These are phyloP conservation scores for Periconia macrospinosa DNA, from an alignment of 2,329 filamentous ascomycete genomes.

Conservation along the genomic window DNA sequence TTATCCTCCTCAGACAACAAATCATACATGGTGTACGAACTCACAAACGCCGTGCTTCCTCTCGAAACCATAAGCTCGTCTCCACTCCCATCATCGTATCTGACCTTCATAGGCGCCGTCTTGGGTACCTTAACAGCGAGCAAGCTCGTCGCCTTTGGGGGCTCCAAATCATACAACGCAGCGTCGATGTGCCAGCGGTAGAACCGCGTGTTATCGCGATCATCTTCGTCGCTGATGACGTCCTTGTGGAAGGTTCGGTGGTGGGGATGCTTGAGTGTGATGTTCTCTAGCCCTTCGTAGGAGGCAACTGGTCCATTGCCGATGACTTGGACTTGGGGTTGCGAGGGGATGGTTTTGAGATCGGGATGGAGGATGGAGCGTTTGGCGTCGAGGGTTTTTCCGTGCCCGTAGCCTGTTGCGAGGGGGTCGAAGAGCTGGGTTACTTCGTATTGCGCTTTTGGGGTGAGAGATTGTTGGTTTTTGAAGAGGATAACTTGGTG, in stretches of 20 bases:
- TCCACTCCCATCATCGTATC: slow-evolving; percentile 72
- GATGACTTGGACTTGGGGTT: slow-evolving; percentile 79
- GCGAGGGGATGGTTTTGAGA: slow-evolving; percentile 77
- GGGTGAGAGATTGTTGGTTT: slow-evolving; percentile 63
- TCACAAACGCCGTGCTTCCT: slow-evolving; percentile 76
- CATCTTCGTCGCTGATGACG: slow-evolving; percentile 63
- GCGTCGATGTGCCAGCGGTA: slow-evolving; percentile 84
- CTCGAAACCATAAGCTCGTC: slow-evolving; percentile 70
- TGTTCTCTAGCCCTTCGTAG: slow-evolving; percentile 71
- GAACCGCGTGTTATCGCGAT: slow-evolving; percentile 61
- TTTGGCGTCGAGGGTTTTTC: slow-evolving; percentile 70
- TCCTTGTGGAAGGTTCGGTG: slow-evolving; percentile 75
- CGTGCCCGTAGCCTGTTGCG: slow-evolving; percentile 70
- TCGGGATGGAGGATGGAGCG: slow-evolving; percentile 73
- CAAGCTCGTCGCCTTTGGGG: slow-evolving; percentile 71
- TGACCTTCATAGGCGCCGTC: slow-evolving; percentile 65
- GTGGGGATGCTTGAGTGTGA: slow-evolving; percentile 73
- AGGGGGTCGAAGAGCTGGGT: slow-evolving; percentile 73
- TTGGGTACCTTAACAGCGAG: slow-evolving; percentile 73
- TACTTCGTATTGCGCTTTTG: slow-evolving; percentile 72
- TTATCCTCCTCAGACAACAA: slow-evolving; percentile 66
- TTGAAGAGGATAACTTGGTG: slow-evolving; percentile 74
- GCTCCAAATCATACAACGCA: slow-evolving; percentile 73
- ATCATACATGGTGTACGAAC: slow-evolving; percentile 71
- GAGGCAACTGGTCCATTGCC: slow-evolving; percentile 71